These are phyloP conservation scores for Penicillium hesseltinei DNA, from an alignment of 2,329 filamentous ascomycete genomes.

Conservation along the genomic window DNA sequence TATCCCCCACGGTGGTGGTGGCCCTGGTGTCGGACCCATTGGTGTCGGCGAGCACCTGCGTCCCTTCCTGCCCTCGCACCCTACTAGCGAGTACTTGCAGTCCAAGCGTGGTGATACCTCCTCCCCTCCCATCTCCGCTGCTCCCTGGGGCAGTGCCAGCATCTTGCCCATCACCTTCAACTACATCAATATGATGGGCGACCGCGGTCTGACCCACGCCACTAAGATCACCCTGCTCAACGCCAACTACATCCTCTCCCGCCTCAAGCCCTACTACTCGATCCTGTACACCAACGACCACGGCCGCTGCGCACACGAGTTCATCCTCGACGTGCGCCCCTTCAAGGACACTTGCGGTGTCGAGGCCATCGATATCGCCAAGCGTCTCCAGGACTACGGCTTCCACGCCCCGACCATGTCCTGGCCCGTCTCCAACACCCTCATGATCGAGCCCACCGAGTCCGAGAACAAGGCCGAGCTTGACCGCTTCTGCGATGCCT, in stretches of 20 bases:
- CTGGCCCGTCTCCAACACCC: conserved; percentile 89
- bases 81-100: conserved; percentile 52
- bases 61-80: conserved; percentile 72
- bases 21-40: conserved; percentile 90
- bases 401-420: conserved; percentile 98
- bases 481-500: conserved; percentile 86
- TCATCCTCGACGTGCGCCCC: conserved; percentile 83
- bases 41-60: conserved; percentile 81
- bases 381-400: conserved; percentile 93
- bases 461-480: conserved; percentile 89
- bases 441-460: conserved; percentile 98
- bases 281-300: conserved; percentile 92
- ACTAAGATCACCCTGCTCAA: conserved; percentile 93
- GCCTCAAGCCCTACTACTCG: conserved; percentile 78
- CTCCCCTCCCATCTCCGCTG: conserved; percentile 70
- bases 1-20: conserved; percentile 92
- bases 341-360: conserved; percentile 82
- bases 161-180: conserved; percentile 94
- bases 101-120: conserved; percentile 48
- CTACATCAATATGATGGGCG: conserved; percentile 92
- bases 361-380: conserved; percentile 92
- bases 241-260: conserved; percentile 92
- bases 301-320: conserved; percentile 91
- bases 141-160: conserved; percentile 81
- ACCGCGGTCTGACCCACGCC: conserved; percentile 76